Conservation (phyloP, 257 asterid genomes). For the Solanum sejunctum region DNA sequence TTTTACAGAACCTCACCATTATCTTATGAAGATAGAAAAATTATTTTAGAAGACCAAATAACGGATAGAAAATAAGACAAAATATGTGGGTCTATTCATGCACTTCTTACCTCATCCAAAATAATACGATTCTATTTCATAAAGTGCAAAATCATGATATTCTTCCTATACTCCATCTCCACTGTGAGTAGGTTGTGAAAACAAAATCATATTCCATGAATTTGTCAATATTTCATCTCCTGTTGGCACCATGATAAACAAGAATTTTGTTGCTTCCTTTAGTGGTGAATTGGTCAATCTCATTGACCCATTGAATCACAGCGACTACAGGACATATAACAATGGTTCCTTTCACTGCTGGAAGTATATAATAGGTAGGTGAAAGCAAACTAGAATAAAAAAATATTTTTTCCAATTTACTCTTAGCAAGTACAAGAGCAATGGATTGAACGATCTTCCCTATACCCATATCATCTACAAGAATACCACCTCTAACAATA, state of each 20-base stretch:
- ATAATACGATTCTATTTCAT: constrained; percentile 70
- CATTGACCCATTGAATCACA: constrained; percentile 75
- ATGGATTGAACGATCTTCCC: constrained; percentile 91
- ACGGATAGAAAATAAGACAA: background rate
- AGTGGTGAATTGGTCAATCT: constrained; percentile 62
- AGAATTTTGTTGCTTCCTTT: constrained; percentile 70
- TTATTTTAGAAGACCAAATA: background rate
- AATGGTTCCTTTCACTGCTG: constrained; percentile 33
- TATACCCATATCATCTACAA: constrained; percentile 97
- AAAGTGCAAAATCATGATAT: constrained; percentile 66
- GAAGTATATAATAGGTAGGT: constrained; percentile 36
- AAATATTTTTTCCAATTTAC: no score
- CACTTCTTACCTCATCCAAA: constrained; percentile 61
- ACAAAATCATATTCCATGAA: constrained; percentile 69
- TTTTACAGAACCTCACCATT: background rate
- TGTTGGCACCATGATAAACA: constrained; percentile 70
- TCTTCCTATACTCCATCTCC: constrained; percentile 67
- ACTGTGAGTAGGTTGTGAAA: constrained; percentile 68
- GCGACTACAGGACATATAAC: constrained; percentile 69
- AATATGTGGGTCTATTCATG: background rate
- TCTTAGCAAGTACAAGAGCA: constrained; percentile 17
- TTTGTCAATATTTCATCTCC: constrained; percentile 35
- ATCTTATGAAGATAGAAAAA: background rate
- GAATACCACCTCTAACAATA: constrained; percentile 62
- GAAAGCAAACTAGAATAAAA: constrained; percentile 2